A percentile compares a stretch with the other conserved stretches of the same genome.
Conservation (phyloP, 2,329 filamentous ascomycete genomes). For the Phialophora tarda region DNA sequence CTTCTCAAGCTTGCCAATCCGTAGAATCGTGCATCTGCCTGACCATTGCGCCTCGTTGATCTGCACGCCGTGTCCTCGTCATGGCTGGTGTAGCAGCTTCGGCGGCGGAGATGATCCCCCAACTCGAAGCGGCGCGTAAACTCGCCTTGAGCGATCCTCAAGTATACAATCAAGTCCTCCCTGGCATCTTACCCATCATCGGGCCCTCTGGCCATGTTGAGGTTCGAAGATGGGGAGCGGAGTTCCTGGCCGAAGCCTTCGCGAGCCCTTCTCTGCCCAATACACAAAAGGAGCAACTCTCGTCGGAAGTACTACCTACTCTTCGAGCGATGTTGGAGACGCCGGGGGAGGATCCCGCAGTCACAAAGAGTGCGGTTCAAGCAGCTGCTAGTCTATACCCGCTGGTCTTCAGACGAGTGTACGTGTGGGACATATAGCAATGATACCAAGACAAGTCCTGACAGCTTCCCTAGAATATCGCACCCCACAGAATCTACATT, state of each 20-base stretch:
- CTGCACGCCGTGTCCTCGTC: constrained; percentile 15
- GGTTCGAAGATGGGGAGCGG: constrained; percentile 91
- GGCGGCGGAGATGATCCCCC: constrained; percentile 62
- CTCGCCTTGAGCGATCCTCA: constrained; percentile 84
- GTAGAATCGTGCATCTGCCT: constrained; percentile 30
- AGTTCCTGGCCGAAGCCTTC: constrained; percentile 95
- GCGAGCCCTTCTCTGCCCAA: constrained; percentile 81
- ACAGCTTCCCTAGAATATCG: constrained; percentile 68
- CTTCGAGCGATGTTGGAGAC: constrained; percentile 73
- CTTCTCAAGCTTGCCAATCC: constrained; percentile 17
- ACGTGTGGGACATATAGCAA: constrained; percentile 57
- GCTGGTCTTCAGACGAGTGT: constrained; percentile 91
- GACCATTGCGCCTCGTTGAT: constrained; percentile 11
- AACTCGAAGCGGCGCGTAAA: constrained; percentile 88
- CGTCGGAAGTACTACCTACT: constrained; percentile 76
- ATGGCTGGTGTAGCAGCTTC: constrained; percentile 35
- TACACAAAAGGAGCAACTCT: constrained; percentile 79
- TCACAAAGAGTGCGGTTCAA: constrained; percentile 86
- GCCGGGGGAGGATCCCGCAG: constrained; percentile 75
- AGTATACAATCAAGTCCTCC: constrained; percentile 90
- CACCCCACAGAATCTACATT: constrained; percentile 79
- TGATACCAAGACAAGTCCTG: constrained; percentile 19
- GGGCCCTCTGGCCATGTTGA: constrained; percentile 75
- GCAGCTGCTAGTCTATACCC: constrained; percentile 92
- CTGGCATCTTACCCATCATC: constrained; percentile 91